A percentile compares a stretch with the other conserved stretches of the same genome.
phyloP scores from a whole-genome alignment of 2,329 filamentous ascomycete species.

The Kalmusia sp. region DNA sequence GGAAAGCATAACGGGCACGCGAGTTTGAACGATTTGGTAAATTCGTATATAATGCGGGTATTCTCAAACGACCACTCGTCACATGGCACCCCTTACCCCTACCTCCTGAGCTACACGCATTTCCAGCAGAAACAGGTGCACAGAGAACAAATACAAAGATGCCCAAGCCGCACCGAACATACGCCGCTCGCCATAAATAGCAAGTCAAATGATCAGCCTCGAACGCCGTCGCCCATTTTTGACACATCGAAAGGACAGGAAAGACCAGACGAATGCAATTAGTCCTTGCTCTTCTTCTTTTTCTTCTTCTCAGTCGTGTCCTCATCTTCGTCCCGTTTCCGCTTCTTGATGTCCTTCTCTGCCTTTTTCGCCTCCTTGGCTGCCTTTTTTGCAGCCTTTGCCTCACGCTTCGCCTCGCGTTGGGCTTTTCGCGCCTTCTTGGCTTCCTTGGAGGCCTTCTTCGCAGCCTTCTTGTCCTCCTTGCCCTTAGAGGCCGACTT shows the following conservation, averaged over 20 bases:
- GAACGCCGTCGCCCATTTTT: constrained; percentile 17
- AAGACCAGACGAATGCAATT: constrained; percentile 18
- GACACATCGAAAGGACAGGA: constrained; percentile 1
- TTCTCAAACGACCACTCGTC: constrained; percentile 4
- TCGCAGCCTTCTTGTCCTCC: constrained; percentile 50
- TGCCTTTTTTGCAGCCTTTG: constrained; percentile 61
- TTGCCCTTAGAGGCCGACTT: constrained; percentile 36
- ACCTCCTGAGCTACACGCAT: constrained; percentile 2
- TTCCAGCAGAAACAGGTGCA: background rate
- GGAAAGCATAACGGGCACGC: background rate
- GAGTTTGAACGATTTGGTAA: background rate
- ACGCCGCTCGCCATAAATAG: constrained; percentile 12
- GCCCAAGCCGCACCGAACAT: constrained; percentile 2
- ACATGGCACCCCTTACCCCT: background rate
- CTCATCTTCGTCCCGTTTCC: constrained; percentile 56
- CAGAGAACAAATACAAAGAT: constrained; percentile 7
- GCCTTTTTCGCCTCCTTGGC: constrained; percentile 61
- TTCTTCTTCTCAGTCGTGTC: constrained; percentile 71
- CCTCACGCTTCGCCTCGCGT: constrained; percentile 46
- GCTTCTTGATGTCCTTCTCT: constrained; percentile 61
- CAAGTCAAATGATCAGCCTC: constrained; percentile 9
- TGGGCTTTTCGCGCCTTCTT: constrained; percentile 53
- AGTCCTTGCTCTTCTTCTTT: constrained; percentile 63
- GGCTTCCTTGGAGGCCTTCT: constrained; percentile 51
- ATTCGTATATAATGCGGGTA: constrained; percentile 4